Evolutionary conservation across 2,329 filamentous ascomycete genomes (phyloP).

Genomic region (Zasmidium angulare): DNA sequence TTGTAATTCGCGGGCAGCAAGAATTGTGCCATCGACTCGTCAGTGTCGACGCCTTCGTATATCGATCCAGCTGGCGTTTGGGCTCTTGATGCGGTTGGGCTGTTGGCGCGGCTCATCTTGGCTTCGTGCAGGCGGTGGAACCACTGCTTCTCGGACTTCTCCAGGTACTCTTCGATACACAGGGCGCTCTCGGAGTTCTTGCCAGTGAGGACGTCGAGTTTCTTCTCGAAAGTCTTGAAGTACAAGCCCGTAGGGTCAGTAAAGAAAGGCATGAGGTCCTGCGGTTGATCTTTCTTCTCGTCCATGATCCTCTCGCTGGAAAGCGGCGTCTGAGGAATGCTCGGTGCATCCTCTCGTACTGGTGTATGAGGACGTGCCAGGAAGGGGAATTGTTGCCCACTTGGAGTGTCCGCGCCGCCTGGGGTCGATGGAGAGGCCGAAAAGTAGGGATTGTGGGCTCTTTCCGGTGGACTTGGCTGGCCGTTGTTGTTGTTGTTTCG

Average conservation of each 20-base stretch:
- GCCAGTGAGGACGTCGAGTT: slow-evolving; percentile 55
- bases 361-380: slow-evolving; percentile 30
- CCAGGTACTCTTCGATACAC: slow-evolving; percentile 65
- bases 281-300: slow-evolving; percentile 61
- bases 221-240: slow-evolving; percentile 58
- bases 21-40: slow-evolving; percentile 53
- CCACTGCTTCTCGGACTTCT: slow-evolving; percentile 67
- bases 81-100: slow-evolving; percentile 27
- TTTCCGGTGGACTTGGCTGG: slow-evolving; percentile 13
- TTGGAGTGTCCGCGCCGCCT: slow-evolving; percentile 23
- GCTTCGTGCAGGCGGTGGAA: slow-evolving; percentile 60
- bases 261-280: slow-evolving; percentile 68
- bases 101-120: slow-evolving; percentile 54
- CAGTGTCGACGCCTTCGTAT: slow-evolving; percentile 41
- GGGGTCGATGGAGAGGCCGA: slow-evolving; percentile 18
- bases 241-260: slow-evolving; percentile 64
- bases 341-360: slow-evolving; percentile 22
- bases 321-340: slow-evolving; percentile 38
- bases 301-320: slow-evolving; percentile 60
- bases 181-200: slow-evolving; percentile 58
- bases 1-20: slow-evolving; percentile 57
- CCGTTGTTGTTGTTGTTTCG: slow-evolving; percentile 9
- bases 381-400: slow-evolving; percentile 26
- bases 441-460: slow-evolving; percentile 25
- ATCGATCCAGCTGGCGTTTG: slow-evolving; percentile 42